These are phyloP conservation scores for Metschnikowia proteae DNA, from an alignment of 805 yeast species.

Conservation along the genomic window DNA sequence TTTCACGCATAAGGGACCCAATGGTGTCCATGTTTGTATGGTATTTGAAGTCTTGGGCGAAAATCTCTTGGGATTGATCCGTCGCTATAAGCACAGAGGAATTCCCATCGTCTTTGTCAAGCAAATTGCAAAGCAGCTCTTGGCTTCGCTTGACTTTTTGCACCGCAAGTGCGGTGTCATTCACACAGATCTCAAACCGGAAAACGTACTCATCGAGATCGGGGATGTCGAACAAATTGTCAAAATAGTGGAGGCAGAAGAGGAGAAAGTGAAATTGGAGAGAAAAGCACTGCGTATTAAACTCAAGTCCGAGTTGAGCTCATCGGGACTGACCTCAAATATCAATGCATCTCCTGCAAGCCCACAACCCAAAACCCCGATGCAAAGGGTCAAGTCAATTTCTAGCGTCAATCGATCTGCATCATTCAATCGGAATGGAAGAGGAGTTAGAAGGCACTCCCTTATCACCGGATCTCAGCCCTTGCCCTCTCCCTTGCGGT, in stretches of 20 bases:
- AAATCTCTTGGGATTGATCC: slow-evolving; percentile 48
- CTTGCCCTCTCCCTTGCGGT: slow-evolving; percentile 78
- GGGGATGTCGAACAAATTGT: slow-evolving; percentile 81
- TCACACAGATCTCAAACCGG: slow-evolving; percentile 21
- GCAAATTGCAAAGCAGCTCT: slow-evolving; percentile 53
- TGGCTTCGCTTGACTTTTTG: slow-evolving; percentile 53
- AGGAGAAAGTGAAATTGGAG: slow-evolving; percentile 45
- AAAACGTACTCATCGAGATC: slow-evolving; percentile 45
- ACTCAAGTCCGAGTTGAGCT: slow-evolving; percentile 5
- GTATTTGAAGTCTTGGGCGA: slow-evolving; percentile 65
- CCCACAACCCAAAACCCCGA: slow-evolving; percentile 10
- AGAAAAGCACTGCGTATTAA: slow-evolving; percentile 18
- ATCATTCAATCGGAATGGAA: slow-evolving; percentile 39
- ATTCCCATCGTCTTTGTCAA: slow-evolving; percentile 52
- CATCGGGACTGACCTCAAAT: slow-evolving; percentile 4
- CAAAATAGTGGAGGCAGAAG: slow-evolving; percentile 58
- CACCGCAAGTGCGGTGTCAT: slow-evolving; percentile 61
- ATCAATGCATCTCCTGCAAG: slow-evolving; percentile 8
- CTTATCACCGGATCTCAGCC: slow-evolving; percentile 91
- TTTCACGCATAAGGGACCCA: slow-evolving; percentile 55
- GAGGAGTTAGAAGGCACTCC: slow-evolving; percentile 66
- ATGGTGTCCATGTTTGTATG: slow-evolving; percentile 64
- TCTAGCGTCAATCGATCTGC: slow-evolving; percentile 27
- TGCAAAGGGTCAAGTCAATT: slow-evolving; percentile 16
- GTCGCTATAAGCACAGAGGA: slow-evolving; percentile 40